Base-by-base conservation (phyloP, 768 basidiomycete species). In the Kondoa malvinella region DNA sequence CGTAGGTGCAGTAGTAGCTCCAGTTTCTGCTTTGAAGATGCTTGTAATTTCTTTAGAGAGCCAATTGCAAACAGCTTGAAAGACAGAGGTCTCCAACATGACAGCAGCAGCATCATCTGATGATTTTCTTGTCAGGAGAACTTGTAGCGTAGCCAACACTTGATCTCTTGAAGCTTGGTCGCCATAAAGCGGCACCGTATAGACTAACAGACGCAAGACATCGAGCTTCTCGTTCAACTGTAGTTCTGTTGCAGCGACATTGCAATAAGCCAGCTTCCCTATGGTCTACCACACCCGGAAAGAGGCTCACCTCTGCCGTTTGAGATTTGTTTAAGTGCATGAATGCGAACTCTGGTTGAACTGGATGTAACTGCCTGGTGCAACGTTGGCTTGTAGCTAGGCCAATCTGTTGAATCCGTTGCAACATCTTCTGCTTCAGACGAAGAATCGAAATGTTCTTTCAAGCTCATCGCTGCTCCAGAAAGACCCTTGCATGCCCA, bases 351-450 rank as follows among this genome's bases (percentile, higher is more conserved):
- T 21, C 21, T 50, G 8, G 40, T 50, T 21, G 40, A 50, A 50
- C 40, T 50, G 8, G 40, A 8, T 8, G 12, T 21, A 21, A 50
- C 12, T 8, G 40, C 40, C 21, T 50, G 8, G 12, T 50, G 40
- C 40, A 50, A 8, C 21, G 8, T 8, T 50, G 40, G 12, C 40
- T 50, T 50, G 40, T 50, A 50, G 21, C 12, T 21, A 8, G 40
- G 40, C 40, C 40, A 50, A 21, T 50, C 40, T 8, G 21, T 8
- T 50, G 8, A 21, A 50, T 50, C 40, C n/a, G n/a, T n/a, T 64
- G 65, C 4, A 66, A 57, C 57, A 70, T 64, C 17, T 4, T 1
- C 0, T 50, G 2, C 25, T 40, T 58, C 17, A 65, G 69, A 66
- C 67, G 63, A 29, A 14, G 15, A 27, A 3, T 4, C 17, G 29